Conservation (phyloP, 495 filamentous ascomycete genomes). For the Lentithecium fluviatile region DNA sequence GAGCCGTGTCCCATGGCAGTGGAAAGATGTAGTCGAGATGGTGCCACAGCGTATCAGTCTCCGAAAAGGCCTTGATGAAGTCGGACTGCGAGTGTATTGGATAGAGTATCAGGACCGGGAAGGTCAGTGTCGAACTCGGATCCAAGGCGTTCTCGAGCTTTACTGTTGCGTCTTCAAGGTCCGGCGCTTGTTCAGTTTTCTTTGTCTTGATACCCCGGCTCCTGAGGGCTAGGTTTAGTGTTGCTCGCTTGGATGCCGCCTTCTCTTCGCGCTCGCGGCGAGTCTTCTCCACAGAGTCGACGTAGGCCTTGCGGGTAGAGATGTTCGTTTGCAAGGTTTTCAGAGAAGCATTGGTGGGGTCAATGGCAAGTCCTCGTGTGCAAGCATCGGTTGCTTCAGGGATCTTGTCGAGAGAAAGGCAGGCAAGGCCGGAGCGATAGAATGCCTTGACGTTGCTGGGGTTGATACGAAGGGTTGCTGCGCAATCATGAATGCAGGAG, state of each 20-base stretch:
- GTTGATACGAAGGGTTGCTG: constrained; percentile 74
- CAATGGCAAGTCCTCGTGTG: constrained; percentile 65
- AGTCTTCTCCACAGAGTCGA: constrained; percentile 38
- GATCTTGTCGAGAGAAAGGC: constrained; percentile 70
- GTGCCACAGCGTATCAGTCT: constrained; percentile 65
- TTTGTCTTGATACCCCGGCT: constrained; percentile 68
- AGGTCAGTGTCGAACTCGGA: constrained; percentile 63
- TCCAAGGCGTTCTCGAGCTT: constrained; percentile 69
- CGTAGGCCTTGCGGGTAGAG: constrained; percentile 31
- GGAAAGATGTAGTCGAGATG: constrained; percentile 80
- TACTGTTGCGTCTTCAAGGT: constrained; percentile 62
- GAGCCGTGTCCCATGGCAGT: constrained; percentile 74
- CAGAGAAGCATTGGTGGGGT: constrained; percentile 61
- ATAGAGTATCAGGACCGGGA: constrained; percentile 82
- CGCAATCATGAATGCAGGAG: constrained; percentile 76
- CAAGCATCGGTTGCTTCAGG: constrained; percentile 75
- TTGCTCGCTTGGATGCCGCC: constrained; percentile 53
- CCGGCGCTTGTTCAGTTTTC: constrained; percentile 68
- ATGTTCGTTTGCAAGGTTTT: constrained; percentile 36
- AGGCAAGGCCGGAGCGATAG: constrained; percentile 76
- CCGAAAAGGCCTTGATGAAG: constrained; percentile 81
- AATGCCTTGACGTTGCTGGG: constrained; percentile 78
- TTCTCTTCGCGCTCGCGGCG: constrained; percentile 50
- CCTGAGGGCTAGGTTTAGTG: constrained; percentile 68
- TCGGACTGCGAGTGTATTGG: constrained; percentile 76